These are phyloP conservation scores for Tolypocladium amazonense DNA, from an alignment of 2,329 filamentous ascomycete species.

Conservation along the genomic window DNA sequence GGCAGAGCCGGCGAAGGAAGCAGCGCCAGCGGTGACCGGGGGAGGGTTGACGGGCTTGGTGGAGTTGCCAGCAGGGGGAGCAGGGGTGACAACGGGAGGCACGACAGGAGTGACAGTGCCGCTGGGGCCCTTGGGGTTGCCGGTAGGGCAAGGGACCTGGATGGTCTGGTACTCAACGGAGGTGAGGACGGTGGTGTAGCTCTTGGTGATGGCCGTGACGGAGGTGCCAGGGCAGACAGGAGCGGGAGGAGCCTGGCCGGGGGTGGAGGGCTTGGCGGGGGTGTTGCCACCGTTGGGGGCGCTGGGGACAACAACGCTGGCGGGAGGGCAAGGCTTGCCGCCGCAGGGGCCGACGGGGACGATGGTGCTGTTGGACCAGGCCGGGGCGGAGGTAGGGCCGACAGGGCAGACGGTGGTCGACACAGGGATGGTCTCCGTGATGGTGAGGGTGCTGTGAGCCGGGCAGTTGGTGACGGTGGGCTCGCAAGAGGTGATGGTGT, in stretches of 20 bases:
- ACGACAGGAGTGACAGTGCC: conserved; percentile 18
- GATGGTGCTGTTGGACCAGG: conserved; percentile 11
- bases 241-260: background rate
- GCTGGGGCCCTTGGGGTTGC: conserved; percentile 5
- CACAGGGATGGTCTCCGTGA: conserved; percentile 25
- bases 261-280: conserved; percentile 4
- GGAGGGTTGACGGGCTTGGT: conserved; percentile 19
- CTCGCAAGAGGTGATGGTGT: conserved; percentile 52
- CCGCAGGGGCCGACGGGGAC: conserved; percentile 7
- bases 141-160: conserved; percentile 30
- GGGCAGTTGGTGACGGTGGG: conserved; percentile 54
- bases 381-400: conserved; percentile 6
- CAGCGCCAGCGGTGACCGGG: conserved; percentile 39
- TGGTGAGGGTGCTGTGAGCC: conserved; percentile 23
- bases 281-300: background rate
- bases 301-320: conserved; percentile 6
- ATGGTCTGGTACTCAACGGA: conserved; percentile 42
- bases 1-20: conserved; percentile 41
- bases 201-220: conserved; percentile 43
- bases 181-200: conserved; percentile 44
- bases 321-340: conserved; percentile 4
- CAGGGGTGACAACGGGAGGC: conserved; percentile 23
- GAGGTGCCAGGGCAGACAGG: conserved; percentile 23
- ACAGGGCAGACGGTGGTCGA: conserved; percentile 25
- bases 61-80: conserved; percentile 24